Base-by-base conservation (phyloP, 2,329 filamentous ascomycete genomes). In the Venturia aucupariae region DNA sequence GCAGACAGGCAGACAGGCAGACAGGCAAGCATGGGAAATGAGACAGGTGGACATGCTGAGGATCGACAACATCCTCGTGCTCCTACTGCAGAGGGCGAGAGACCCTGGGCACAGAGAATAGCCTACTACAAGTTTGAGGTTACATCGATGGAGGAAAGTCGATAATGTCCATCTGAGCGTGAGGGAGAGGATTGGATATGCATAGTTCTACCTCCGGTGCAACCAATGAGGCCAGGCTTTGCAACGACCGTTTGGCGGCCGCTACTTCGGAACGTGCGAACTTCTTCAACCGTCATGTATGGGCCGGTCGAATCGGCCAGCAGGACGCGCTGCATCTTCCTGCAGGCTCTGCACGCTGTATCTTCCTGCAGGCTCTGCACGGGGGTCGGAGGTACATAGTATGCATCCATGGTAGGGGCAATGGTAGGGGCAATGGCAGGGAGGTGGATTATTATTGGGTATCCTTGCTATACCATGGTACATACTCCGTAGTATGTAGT, bases 111-210 rank as follows among this genome's bases (percentile, higher is more conserved):
- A 63, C 62, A 63, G 39, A 24, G 41, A 3, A 3, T 38, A 38
- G 5, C 35, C 32, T 35, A 4, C 27, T n/a, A n/a, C n/a, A n/a
- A n/a, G n/a, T n/a, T n/a, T n/a, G 27, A 64, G 63, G 41, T 64
- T 64, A 55, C 46, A 61, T 60, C 63, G 62, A 59, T 59, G 55
- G 42, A 61, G 55, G 63, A 63, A 27, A n/a, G n/a, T n/a, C n/a
- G n/a, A n/a, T n/a, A n/a, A n/a, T n/a, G 62, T 38, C 27, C 22
- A 55, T 62, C 42, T 42, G 35, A 62, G 61, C 42, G 15, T 38
- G 61, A 41, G 42, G 42, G 46, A 35, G 11, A 62, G 35, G n/a
- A n/a, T n/a, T n/a, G n/a, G n/a, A n/a, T n/a, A n/a, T n/a, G n/a
- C n/a, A n/a, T 27, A 62, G 61, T 42, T 42, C 61, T 24, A 54